These are phyloP conservation scores for Phytophthora cajani DNA, from an alignment of 352 stramenopile species.

Conservation along the genomic window DNA sequence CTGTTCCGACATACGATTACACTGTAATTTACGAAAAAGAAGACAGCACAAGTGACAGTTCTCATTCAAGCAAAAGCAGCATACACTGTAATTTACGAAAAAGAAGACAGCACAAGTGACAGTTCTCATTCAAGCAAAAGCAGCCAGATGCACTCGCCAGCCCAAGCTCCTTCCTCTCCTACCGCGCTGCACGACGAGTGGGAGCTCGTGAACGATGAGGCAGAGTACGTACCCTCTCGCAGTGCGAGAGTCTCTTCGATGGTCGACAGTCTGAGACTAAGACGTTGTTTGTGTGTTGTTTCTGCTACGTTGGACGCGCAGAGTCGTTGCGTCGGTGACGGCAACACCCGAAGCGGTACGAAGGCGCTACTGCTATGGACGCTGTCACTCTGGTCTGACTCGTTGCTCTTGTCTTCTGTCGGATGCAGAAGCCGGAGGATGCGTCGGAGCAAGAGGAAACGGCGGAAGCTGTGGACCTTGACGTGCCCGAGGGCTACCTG, in stretches of 20 bases:
- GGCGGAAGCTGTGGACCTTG: slow-evolving; percentile 5
- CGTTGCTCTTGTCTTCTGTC: not conserved
- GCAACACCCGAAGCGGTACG: slow-evolving; percentile 25
- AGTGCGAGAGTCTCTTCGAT: slow-evolving; percentile 13
- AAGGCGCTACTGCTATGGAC: not conserved
- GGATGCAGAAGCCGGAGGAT: slow-evolving; percentile 22
- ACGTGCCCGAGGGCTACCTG: slow-evolving; percentile 56
- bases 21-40: slow-evolving; percentile 14
- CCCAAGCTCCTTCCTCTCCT: slow-evolving; percentile 26
- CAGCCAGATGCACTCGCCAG: slow-evolving; percentile 28
- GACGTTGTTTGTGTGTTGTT: slow-evolving; percentile 9
- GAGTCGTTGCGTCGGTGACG: slow-evolving; percentile 51
- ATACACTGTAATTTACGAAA: too few species aligned
- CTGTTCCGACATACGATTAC: slow-evolving; percentile 1
- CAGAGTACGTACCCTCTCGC: slow-evolving; percentile 49
- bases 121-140: not conserved
- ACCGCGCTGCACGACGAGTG: slow-evolving; percentile 60
- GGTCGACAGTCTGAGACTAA: slow-evolving; percentile 12
- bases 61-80: too few species aligned
- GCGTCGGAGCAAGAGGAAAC: slow-evolving; percentile 10
- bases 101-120: not conserved
- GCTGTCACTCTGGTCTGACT: not conserved
- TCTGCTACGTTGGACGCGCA: slow-evolving; percentile 29
- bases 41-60: not conserved
- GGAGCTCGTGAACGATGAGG: slow-evolving; percentile 72